Evolutionary conservation across 805 yeast species (phyloP), one percentile per base, ranked within the genome.

Genomic region (Phaffomyces thermotolerans): DNA sequence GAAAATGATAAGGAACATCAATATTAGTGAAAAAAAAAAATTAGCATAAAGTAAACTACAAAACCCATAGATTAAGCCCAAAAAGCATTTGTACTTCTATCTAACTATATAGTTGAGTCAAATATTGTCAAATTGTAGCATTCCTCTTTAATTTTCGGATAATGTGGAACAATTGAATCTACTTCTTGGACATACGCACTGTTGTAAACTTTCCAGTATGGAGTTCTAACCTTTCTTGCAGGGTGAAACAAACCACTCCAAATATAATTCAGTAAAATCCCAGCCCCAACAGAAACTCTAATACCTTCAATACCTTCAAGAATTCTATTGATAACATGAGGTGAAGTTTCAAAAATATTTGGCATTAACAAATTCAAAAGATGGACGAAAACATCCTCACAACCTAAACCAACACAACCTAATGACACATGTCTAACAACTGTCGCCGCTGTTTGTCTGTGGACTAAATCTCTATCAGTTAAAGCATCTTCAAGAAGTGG

Each of bases 211-310:
- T 74, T 80, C 98, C 98, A 93, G 61, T 83, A 93, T 0, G 93
- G 81, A 4, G 64, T 66, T 48, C 99, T 71, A 0, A 93, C 98
- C 55, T 81, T 84, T 44, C 83, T 69, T 0, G 98, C 96, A 1
- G 98, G 95, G 54, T 93, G 98, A 60, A 89, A 93, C 17, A 93
- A 65, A 0, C 99, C 99, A 0, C 82, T 79, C 83, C 95, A 77
- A 0, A 84, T 54, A 60, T 93, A 93, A 53, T 84, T 79, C 71
- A 84, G 59, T 43, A 84, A 68, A 1, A 79, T 55, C 0, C 95
- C 96, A 6, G 76, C 72, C 0, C 99, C 99, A 13, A 90, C 60
- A 0, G 82, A 82, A 37, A 73, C 66, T 31, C 91, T 68, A 24
- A 88, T 58, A 2, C 86, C 82, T 46, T 84, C 89, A 24, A 93